Conservation (phyloP, 352 stramenopile genomes). For the Pythium coloratum region DNA sequence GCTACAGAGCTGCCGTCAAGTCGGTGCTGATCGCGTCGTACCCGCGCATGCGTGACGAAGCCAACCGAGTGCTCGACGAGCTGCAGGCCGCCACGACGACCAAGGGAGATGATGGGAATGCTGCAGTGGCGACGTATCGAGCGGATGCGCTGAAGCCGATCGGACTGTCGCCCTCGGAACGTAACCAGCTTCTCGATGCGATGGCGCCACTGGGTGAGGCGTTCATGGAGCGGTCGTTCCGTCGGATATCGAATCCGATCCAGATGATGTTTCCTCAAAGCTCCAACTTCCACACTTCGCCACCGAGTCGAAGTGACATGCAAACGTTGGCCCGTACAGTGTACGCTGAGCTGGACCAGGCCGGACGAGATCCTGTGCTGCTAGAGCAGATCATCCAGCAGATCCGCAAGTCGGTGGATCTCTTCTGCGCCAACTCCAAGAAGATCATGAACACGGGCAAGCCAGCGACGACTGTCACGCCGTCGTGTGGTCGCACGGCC, state of each 20-base stretch:
- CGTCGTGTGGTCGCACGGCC: slow-evolving; percentile 55
- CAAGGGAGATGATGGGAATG: slow-evolving; percentile 13
- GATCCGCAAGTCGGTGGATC: slow-evolving; percentile 56
- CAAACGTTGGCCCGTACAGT: slow-evolving; percentile 78
- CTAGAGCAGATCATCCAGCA: slow-evolving; percentile 59
- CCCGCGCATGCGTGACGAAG: slow-evolving; percentile 78
- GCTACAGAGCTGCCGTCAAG: slow-evolving; percentile 60
- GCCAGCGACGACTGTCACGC: slow-evolving; percentile 41
- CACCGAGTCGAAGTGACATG: slow-evolving; percentile 80
- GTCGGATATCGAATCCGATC: slow-evolving; percentile 71
- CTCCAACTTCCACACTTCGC: slow-evolving; percentile 79
- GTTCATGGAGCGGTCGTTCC: slow-evolving; percentile 66
- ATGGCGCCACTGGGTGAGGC: slow-evolving; percentile 67
- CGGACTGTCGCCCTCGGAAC: slow-evolving; percentile 39
- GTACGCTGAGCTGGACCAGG: slow-evolving; percentile 66
- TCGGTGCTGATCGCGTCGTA: slow-evolving; percentile 75
- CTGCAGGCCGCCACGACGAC: slow-evolving; percentile 52
- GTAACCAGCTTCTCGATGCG: slow-evolving; percentile 68
- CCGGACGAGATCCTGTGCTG: slow-evolving; percentile 55
- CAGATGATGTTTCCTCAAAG: slow-evolving; percentile 89
- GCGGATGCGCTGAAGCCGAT: slow-evolving; percentile 36
- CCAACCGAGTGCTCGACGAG: slow-evolving; percentile 60
- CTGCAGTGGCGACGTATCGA: slow-evolving; percentile 3
- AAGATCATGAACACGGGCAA: slow-evolving; percentile 74
- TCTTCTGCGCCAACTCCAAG: slow-evolving; percentile 74